These are phyloP conservation scores for Haplosporangium sp. DNA, from an alignment of 371 early-diverging fungal genomes.

Conservation along the genomic window DNA sequence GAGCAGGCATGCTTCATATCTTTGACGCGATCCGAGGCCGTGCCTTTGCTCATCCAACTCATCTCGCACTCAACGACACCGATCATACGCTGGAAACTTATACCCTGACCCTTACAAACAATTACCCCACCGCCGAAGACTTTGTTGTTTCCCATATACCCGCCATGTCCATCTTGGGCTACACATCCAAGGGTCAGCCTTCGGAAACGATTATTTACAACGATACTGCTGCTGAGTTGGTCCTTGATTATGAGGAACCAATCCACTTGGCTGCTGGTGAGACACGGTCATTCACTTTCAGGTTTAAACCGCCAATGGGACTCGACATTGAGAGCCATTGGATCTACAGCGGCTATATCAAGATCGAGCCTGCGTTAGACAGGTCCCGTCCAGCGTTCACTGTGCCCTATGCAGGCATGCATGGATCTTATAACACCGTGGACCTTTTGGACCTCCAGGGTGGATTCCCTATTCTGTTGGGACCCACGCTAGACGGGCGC, in stretches of 20 bases:
- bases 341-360: constrained; percentile 46
- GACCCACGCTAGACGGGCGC: constrained; percentile 18
- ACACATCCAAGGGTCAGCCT: constrained; percentile 33
- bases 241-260: background rate
- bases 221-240: constrained; percentile 11
- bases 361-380: constrained; percentile 20
- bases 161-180: constrained; percentile 60
- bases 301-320: constrained; percentile 13
- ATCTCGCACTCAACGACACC: constrained; percentile 72
- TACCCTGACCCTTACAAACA: constrained; percentile 68
- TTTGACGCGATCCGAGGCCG: constrained; percentile 66
- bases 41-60: constrained; percentile 67
- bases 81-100: constrained; percentile 56
- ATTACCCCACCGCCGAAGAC: constrained; percentile 58
- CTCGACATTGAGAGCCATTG: constrained; percentile 31
- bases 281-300: constrained; percentile 8
- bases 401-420: constrained; percentile 46
- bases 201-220: constrained; percentile 16
- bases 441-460: constrained; percentile 35
- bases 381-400: constrained; percentile 21
- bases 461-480: constrained; percentile 33
- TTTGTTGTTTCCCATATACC: constrained; percentile 62
- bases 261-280: constrained; percentile 16
- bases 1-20: constrained; percentile 79
- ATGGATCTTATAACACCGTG: constrained; percentile 37